A percentile compares a stretch with the other conserved stretches of the same genome.
Evolutionary conservation across 2,329 filamentous ascomycete species (phyloP).

Genomic region (Xylariaceae sp.): DNA sequence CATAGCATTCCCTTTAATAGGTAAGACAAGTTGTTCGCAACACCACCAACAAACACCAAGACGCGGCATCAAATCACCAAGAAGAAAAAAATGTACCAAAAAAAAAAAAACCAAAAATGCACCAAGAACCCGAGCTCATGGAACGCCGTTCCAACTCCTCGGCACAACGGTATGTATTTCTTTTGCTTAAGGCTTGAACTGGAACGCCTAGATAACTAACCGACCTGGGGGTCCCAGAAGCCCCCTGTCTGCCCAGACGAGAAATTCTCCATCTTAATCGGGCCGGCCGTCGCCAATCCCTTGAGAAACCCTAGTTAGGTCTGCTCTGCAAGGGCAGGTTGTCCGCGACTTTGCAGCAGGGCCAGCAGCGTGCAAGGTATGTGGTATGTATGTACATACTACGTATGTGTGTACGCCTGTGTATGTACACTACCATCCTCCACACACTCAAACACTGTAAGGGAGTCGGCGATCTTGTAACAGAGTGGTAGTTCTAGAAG

Average conservation of each 20-base stretch:
- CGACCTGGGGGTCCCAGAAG: background rate
- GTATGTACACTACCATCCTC: no score
- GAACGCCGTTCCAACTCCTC: background rate
- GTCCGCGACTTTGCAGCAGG: conserved; percentile 11
- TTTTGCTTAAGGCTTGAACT: background rate
- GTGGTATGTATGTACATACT: conserved; percentile 1
- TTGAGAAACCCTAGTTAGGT: conserved; percentile 13
- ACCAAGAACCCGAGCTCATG: background rate
- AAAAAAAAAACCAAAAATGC: no score
- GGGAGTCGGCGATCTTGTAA: background rate
- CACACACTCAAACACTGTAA: background rate
- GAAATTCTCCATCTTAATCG: conserved; percentile 18
- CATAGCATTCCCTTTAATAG: no score
- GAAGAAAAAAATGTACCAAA: no score
- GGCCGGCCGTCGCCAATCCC: conserved; percentile 21
- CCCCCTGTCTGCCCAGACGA: background rate
- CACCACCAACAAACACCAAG: no score
- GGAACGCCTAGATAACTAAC: background rate
- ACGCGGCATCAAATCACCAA: no score
- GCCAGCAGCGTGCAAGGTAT: conserved; percentile 12
- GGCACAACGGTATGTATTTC: background rate
- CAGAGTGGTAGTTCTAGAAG: background rate
- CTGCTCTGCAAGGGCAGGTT: conserved; percentile 22
- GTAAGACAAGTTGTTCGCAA: no score
- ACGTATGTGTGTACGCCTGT: background rate